Conservation (phyloP, 352 stramenopile species). For the Pythium plurisporium region DNA sequence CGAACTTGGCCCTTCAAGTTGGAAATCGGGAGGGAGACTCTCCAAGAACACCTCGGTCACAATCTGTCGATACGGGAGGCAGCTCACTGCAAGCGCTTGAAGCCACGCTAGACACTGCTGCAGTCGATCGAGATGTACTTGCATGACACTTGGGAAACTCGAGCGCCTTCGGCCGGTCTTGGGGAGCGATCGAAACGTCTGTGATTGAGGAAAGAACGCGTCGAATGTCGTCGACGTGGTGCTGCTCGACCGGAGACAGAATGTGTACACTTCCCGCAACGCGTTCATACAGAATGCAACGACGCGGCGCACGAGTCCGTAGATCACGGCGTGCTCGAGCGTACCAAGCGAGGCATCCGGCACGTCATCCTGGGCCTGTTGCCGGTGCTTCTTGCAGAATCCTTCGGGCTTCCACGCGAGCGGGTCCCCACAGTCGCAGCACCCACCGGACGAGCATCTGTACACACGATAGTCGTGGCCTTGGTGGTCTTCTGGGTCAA, state of each 20-base stretch:
- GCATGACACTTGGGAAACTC: constrained; percentile 40
- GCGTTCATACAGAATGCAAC: constrained; percentile 61
- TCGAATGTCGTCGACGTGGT: constrained; percentile 28
- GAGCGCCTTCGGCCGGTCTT: constrained; percentile 37
- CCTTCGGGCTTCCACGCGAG: constrained; percentile 71
- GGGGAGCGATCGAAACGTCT: constrained; percentile 32
- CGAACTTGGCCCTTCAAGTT: neutral
- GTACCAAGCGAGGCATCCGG: constrained; percentile 22
- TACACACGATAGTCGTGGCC: constrained; percentile 83
- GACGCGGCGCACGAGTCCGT: constrained; percentile 35
- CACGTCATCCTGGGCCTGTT: neutral
- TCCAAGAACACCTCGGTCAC: constrained; percentile 59
- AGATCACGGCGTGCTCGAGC: constrained; percentile 37
- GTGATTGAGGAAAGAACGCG: constrained; percentile 12
- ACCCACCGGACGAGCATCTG: constrained; percentile 71
- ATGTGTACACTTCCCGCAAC: constrained; percentile 47
- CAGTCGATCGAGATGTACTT: constrained; percentile 51
- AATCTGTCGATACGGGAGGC: constrained; percentile 56
- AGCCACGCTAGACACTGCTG: constrained; percentile 62
- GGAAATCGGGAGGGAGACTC: constrained; percentile 43
- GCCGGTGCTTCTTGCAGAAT: constrained; percentile 72
- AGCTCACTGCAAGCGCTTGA: constrained; percentile 70
- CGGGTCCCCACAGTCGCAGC: constrained; percentile 79
- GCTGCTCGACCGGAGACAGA: constrained; percentile 35
- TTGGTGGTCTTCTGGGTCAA: constrained; percentile 73